Evolutionary conservation across 2,329 filamentous ascomycete species (phyloP).

Genomic region (Penicillium sp.): DNA sequence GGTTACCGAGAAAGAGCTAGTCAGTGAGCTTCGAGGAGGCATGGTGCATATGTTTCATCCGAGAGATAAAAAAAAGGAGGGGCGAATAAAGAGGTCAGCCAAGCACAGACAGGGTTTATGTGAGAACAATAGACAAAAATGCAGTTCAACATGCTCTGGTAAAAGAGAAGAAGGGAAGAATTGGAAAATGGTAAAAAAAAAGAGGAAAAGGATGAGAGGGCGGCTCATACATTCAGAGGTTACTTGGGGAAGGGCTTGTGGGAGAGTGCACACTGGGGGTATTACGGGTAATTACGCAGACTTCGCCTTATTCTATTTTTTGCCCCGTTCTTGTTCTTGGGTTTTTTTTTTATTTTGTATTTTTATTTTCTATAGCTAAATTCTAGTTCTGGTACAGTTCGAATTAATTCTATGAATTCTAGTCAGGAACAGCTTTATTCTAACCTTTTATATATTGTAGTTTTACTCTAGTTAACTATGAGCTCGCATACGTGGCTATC

Average conservation of each 20-base stretch:
- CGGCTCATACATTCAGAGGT: constrained; percentile 17
- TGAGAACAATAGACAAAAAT: constrained; percentile 11
- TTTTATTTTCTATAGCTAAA: not conserved
- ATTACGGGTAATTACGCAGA: constrained; percentile 13
- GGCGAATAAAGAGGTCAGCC: constrained; percentile 12
- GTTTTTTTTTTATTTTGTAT: not conserved
- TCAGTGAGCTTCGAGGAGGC: constrained; percentile 84
- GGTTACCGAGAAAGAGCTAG: constrained; percentile 86
- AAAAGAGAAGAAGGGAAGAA: constrained; percentile 8
- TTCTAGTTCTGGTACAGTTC: not conserved
- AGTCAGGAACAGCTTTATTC: not conserved
- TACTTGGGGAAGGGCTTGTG: constrained; percentile 4
- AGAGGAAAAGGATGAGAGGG: constrained; percentile 9
- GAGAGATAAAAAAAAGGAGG: constrained; percentile 12
- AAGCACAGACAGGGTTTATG: constrained; percentile 11
- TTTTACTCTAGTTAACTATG: not conserved
- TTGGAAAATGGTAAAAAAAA: constrained; percentile 11
- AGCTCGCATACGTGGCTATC: constrained; percentile 4
- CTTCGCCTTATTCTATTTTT: constrained; percentile 7
- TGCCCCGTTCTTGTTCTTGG: not conserved
- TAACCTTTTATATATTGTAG: not conserved
- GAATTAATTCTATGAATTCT: not conserved
- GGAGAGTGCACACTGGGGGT: constrained; percentile 9
- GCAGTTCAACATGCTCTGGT: constrained; percentile 13
- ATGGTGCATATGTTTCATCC: constrained; percentile 59